A percentile compares a stretch with the other conserved stretches of the same genome.
Evolutionary conservation across 208 protist species (phyloP).

Genomic region (Porcisia deanei): DNA sequence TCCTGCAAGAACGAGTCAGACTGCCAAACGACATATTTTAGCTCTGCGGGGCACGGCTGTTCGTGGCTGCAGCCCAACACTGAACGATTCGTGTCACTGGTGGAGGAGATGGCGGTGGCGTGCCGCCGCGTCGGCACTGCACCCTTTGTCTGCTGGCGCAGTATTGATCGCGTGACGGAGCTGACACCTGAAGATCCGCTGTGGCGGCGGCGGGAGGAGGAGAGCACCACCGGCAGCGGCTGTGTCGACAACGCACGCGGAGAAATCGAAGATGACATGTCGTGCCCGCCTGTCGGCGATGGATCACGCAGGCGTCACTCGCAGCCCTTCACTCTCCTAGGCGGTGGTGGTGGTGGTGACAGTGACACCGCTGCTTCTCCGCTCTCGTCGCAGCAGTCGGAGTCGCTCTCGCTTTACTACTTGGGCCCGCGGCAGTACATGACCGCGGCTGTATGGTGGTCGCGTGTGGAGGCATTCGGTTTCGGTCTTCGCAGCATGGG

Average conservation of each 20-base stretch:
- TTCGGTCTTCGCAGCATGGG: slow-evolving; percentile 56
- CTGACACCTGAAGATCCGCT: slow-evolving; percentile 11
- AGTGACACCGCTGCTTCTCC: background rate
- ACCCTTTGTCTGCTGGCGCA: slow-evolving; percentile 26
- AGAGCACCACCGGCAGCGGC: slow-evolving; percentile 1
- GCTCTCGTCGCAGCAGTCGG: background rate
- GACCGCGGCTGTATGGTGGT: slow-evolving; percentile 51
- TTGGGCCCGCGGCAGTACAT: slow-evolving; percentile 49
- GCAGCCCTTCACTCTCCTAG: background rate
- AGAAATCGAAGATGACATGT: slow-evolving; percentile 23
- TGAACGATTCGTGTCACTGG: slow-evolving; percentile 23
- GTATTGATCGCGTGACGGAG: slow-evolving; percentile 25
- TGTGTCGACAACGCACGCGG: slow-evolving; percentile 12
- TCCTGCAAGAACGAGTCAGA: background rate
- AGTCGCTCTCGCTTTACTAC: slow-evolving; percentile 35
- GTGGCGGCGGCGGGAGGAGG: background rate
- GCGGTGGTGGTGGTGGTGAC: background rate
- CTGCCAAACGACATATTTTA: background rate
- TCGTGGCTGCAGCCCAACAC: background rate
- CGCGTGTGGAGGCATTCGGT: slow-evolving; percentile 50
- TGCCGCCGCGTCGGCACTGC: slow-evolving; percentile 19
- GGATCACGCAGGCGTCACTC: background rate
- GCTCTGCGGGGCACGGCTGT: background rate
- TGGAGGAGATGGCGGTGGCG: slow-evolving; percentile 31
- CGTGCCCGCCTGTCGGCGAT: background rate